These are phyloP conservation scores for Ambrosia artemisiifolia DNA, from an alignment of 129 eudicot genomes.

Conservation along the genomic window DNA sequence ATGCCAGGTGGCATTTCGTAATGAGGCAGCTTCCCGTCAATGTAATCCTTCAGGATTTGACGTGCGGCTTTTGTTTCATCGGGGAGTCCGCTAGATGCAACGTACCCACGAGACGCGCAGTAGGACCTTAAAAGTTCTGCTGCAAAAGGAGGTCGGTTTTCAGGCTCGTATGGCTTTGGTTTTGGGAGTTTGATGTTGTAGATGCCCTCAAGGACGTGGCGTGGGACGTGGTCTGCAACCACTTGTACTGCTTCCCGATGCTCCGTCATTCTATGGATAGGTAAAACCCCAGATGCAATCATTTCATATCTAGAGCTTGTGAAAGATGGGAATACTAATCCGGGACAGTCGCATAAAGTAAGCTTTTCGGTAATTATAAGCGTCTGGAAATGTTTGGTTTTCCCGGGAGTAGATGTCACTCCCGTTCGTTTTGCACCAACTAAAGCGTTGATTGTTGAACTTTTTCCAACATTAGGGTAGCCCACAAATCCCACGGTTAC, in stretches of 20 bases:
- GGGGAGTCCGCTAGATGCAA: slow-evolving; percentile 83
- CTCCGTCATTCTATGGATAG: slow-evolving; percentile 84
- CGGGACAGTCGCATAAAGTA: slow-evolving; percentile 90
- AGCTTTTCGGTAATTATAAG: slow-evolving; percentile 72
- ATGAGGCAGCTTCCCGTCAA: slow-evolving; percentile 83
- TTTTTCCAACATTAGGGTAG: slow-evolving; percentile 92
- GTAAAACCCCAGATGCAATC: slow-evolving; percentile 93
- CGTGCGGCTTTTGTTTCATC: slow-evolving; percentile 93
- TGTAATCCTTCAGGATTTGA: slow-evolving; percentile 73
- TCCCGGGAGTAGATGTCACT: slow-evolving; percentile 93
- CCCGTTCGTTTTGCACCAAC: slow-evolving; percentile 85
- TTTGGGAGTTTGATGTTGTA: slow-evolving; percentile 74
- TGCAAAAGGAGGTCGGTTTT: slow-evolving; percentile 69
- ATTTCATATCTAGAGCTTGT: slow-evolving; percentile 94
- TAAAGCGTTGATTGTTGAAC: slow-evolving; percentile 93
- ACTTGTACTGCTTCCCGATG: slow-evolving; percentile 88
- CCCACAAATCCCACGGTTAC: slow-evolving; percentile 94
- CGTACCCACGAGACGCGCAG: slow-evolving; percentile 93
- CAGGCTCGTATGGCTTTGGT: slow-evolving; percentile 82
- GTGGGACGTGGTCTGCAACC: slow-evolving; percentile 69
- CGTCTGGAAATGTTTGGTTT: slow-evolving; percentile 96
- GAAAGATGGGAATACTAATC: slow-evolving; percentile 88
- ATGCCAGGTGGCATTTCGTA: slow-evolving; percentile 78
- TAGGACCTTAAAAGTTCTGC: slow-evolving; percentile 70
- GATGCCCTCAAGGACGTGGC: slow-evolving; percentile 53